A percentile compares a stretch with the other conserved stretches of the same genome.
Evolutionary conservation across 2,329 filamentous ascomycete genomes (phyloP).

Genomic region (Curvularia spicifera): DNA sequence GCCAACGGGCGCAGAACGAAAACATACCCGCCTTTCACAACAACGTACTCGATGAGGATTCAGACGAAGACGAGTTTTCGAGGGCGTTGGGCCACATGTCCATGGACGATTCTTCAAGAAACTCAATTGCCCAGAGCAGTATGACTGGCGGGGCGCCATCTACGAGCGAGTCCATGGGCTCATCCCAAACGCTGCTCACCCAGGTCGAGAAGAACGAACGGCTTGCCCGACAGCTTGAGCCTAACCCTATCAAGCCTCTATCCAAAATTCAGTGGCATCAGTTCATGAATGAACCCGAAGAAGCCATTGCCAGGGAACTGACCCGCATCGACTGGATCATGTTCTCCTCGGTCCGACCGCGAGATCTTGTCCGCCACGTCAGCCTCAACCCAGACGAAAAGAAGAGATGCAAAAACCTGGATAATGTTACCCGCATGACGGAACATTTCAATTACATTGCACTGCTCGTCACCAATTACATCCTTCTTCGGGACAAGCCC

Average conservation of each 20-base stretch:
- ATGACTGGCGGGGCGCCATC: constrained; percentile 36
- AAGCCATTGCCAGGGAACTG: constrained; percentile 86
- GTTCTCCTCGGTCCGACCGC: constrained; percentile 92
- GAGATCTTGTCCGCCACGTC: constrained; percentile 91
- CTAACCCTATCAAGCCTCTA: constrained; percentile 71
- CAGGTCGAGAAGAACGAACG: constrained; percentile 80
- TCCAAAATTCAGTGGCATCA: constrained; percentile 88
- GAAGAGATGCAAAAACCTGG: constrained; percentile 76
- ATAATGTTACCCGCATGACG: constrained; percentile 93
- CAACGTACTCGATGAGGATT: constrained; percentile 50
- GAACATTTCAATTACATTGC: constrained; percentile 72
- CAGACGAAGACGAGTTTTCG: constrained; percentile 45
- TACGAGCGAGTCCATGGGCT: constrained; percentile 36
- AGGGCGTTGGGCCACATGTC: constrained; percentile 41
- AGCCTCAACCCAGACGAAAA: constrained; percentile 74
- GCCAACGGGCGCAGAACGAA: constrained; percentile 58
- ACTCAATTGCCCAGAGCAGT: constrained; percentile 42
- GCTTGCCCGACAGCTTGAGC: constrained; percentile 74
- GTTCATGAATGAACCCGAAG: constrained; percentile 85
- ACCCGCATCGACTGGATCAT: constrained; percentile 98
- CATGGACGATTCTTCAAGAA: constrained; percentile 31
- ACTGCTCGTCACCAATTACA: constrained; percentile 60
- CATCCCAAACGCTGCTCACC: constrained; percentile 62
- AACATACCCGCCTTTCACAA: constrained; percentile 53
- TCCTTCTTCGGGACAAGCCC: constrained; percentile 87